Conservation (phyloP, 495 filamentous ascomycete genomes). For the Saxophila tyrrhenica region DNA sequence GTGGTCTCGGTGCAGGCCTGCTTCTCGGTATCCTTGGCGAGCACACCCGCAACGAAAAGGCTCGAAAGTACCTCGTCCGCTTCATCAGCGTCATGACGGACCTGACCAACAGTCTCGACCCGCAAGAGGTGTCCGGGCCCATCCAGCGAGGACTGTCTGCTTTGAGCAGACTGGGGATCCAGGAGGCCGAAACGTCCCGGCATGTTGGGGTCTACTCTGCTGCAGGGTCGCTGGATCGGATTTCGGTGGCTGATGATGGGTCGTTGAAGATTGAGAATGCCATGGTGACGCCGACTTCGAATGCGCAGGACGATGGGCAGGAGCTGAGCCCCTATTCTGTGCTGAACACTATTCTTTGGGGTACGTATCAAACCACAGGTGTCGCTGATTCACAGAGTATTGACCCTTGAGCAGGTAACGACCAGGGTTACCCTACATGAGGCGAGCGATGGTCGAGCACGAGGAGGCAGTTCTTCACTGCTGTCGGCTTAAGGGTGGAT, state of each 20-base stretch:
- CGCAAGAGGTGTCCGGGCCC: conserved; percentile 29
- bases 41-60: conserved; percentile 27
- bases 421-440: neutral
- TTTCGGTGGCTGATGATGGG: conserved; percentile 1
- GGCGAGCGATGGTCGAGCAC: neutral
- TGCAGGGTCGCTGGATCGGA: neutral
- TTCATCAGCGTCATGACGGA: conserved; percentile 27
- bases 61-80: conserved; percentile 22
- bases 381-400: no score
- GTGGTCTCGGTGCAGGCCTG: conserved; percentile 52
- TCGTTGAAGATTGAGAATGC: conserved; percentile 5
- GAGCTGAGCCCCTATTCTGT: conserved; percentile 22
- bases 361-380: neutral
- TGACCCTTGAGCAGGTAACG: neutral
- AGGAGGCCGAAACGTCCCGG: neutral
- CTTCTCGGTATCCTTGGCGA: conserved; percentile 55
- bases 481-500: no score
- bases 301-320: conserved; percentile 4
- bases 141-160: conserved; percentile 27
- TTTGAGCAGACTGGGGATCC: conserved; percentile 15
- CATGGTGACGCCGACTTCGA: conserved; percentile 8
- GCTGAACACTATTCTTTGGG: conserved; percentile 23
- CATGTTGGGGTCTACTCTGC: neutral
- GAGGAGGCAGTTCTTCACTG: no score
- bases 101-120: conserved; percentile 25